phyloP scores from a whole-genome alignment of 2,329 filamentous ascomycete genomes.

The Amesomyces nigricolor region DNA sequence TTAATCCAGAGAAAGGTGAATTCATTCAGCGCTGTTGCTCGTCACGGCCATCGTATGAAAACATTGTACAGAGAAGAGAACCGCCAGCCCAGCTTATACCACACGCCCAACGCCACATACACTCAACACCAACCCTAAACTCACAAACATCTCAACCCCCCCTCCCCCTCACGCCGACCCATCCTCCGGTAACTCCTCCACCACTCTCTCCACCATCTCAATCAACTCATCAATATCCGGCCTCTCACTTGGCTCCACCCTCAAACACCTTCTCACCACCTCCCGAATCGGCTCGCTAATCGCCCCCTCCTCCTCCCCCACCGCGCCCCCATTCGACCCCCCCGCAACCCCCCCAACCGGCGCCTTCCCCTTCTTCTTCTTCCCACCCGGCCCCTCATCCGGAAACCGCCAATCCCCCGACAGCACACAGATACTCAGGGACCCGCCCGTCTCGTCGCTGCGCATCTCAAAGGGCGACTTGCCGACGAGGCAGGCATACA shows the following conservation, averaged over 20 bases:
- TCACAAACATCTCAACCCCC: background rate
- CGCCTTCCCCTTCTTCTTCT: conserved; percentile 33
- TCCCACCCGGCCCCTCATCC: conserved; percentile 66
- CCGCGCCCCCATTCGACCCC: conserved; percentile 27
- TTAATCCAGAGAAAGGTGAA: background rate
- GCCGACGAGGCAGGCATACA: conserved; percentile 92
- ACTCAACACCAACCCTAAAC: background rate
- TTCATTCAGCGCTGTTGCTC: background rate
- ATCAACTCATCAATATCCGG: conserved; percentile 86
- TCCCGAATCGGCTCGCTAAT: conserved; percentile 83
- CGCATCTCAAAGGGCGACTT: conserved; percentile 96
- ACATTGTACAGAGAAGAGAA: background rate
- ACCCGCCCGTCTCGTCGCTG: conserved; percentile 92
- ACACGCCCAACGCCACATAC: conserved; percentile 4
- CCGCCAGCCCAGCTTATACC: background rate
- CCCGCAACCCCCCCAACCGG: conserved; percentile 24
- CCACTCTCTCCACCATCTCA: conserved; percentile 65
- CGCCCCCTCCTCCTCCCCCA: conserved; percentile 36
- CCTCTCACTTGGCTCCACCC: conserved; percentile 78
- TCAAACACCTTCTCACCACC: conserved; percentile 79
- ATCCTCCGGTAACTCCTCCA: conserved; percentile 62
- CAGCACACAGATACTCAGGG: conserved; percentile 83
- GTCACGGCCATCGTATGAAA: background rate
- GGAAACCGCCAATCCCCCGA: conserved; percentile 96
- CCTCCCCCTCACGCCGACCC: conserved; percentile 11